Evolutionary conservation across 179 eudicot species (phyloP).

Genomic region (Carnegiea gigantea): DNA sequence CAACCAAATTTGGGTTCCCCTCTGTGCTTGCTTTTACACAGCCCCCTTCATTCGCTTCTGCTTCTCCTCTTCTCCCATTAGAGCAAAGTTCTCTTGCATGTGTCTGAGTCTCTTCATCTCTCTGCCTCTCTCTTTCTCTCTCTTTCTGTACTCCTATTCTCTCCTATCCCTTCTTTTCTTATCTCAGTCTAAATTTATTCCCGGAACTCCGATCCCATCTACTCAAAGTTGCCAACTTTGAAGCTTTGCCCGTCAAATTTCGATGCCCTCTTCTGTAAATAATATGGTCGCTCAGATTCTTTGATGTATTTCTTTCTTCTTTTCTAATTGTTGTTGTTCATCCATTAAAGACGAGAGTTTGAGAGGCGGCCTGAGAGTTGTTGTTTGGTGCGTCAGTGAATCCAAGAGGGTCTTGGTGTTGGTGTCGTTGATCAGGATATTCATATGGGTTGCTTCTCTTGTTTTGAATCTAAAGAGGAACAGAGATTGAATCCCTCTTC

Average conservation of each 20-base stretch:
- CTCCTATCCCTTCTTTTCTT: neutral
- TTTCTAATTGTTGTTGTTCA: neutral
- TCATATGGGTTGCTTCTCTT: constrained; percentile 49
- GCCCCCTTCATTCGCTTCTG: neutral
- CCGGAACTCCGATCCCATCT: constrained; percentile 15
- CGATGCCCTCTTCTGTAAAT: neutral
- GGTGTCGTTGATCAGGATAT: neutral
- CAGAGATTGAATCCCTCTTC: constrained; percentile 39
- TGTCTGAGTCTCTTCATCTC: neutral
- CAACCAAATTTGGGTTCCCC: too few relatives aligned
- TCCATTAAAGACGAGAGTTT: constrained; percentile 5
- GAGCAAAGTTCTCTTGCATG: neutral
- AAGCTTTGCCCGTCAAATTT: constrained; percentile 1
- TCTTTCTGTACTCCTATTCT: neutral
- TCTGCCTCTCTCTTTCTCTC: neutral
- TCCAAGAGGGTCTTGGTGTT: neutral
- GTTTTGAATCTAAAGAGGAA: constrained; percentile 55
- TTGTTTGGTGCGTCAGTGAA: constrained; percentile 9
- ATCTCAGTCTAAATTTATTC: neutral
- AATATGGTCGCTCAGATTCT: neutral
- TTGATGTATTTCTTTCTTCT: neutral
- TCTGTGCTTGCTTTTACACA: neutral
- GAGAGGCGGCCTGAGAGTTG: neutral
- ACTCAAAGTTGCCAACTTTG: neutral
- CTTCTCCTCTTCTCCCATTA: neutral